phyloP scores from a whole-genome alignment of 2,329 filamentous ascomycete species.

The Exophiala calicioides region DNA sequence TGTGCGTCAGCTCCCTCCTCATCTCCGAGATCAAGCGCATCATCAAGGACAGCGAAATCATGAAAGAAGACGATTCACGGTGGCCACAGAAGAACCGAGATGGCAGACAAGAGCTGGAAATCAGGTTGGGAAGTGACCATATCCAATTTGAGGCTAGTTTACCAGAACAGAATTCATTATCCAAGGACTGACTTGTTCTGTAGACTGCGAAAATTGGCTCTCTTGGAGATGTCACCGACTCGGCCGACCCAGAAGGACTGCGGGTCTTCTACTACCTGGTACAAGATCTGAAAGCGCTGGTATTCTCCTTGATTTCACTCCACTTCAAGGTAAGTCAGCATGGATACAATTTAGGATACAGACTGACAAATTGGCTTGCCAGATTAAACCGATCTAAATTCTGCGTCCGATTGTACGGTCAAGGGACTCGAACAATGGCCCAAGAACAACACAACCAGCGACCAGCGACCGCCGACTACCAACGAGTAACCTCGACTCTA shows the following conservation, averaged over 20 bases:
- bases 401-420: neutral
- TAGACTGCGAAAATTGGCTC: slow-evolving; percentile 98
- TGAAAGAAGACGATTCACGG: slow-evolving; percentile 98
- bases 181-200: slow-evolving; percentile 27
- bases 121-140: slow-evolving; percentile 88
- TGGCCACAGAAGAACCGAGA: slow-evolving; percentile 99
- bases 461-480: no score
- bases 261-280: slow-evolving; percentile 98
- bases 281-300: slow-evolving; percentile 92
- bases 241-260: slow-evolving; percentile 90
- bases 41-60: slow-evolving; percentile 94
- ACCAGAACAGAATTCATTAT: slow-evolving; percentile 6
- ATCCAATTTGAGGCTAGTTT: slow-evolving; percentile 87
- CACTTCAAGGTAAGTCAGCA: slow-evolving; percentile 79
- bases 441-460: neutral
- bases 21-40: slow-evolving; percentile 96
- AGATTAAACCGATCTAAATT: slow-evolving; percentile 56
- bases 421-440: neutral
- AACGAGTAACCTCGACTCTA: no score
- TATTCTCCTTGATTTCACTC: slow-evolving; percentile 92
- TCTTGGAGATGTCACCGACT: slow-evolving; percentile 93
- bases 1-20: slow-evolving; percentile 91
- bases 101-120: slow-evolving; percentile 93
- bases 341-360: neutral
- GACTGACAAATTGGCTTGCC: slow-evolving; percentile 17